Conservation (phyloP, 495 filamentous ascomycete species). For the Glarea lozoyensis region DNA sequence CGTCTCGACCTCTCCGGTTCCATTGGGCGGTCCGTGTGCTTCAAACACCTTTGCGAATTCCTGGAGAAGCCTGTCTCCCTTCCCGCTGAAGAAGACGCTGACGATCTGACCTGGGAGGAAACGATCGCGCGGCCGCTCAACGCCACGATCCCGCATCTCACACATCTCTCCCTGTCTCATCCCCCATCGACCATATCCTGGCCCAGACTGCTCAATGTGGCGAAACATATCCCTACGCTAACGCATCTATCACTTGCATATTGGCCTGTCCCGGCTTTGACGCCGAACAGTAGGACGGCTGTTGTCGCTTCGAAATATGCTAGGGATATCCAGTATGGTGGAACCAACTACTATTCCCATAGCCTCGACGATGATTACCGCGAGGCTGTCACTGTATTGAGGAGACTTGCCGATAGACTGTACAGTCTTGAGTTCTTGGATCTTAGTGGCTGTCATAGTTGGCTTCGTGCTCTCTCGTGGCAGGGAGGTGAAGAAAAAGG, state of each 20-base stretch:
- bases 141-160: slow-evolving; percentile 36
- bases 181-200: slow-evolving; percentile 45
- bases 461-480: slow-evolving; percentile 56
- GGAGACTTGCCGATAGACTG: slow-evolving; percentile 54
- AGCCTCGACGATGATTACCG: slow-evolving; percentile 57
- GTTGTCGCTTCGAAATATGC: slow-evolving; percentile 39
- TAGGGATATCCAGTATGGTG: slow-evolving; percentile 45
- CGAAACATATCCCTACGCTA: slow-evolving; percentile 49
- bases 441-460: slow-evolving; percentile 66
- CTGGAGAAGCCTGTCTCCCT: slow-evolving; percentile 24
- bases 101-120: slow-evolving; percentile 35
- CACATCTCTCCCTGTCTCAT: slow-evolving; percentile 47
- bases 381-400: slow-evolving; percentile 59
- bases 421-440: slow-evolving; percentile 74
- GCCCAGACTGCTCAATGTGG: slow-evolving; percentile 56
- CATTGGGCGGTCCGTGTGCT: slow-evolving; percentile 45
- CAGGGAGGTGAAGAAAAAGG: slow-evolving; percentile 4
- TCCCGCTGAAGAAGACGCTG: slow-evolving; percentile 4
- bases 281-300: slow-evolving; percentile 40
- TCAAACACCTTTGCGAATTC: slow-evolving; percentile 52
- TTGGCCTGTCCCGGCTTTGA: slow-evolving; percentile 69
- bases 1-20: slow-evolving; percentile 58
- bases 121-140: slow-evolving; percentile 14
- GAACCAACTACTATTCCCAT: slow-evolving; percentile 56
- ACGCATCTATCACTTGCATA: slow-evolving; percentile 73